Evolutionary conservation across 257 asterid genomes (phyloP).

Genomic region (Capsicum baccatum): DNA sequence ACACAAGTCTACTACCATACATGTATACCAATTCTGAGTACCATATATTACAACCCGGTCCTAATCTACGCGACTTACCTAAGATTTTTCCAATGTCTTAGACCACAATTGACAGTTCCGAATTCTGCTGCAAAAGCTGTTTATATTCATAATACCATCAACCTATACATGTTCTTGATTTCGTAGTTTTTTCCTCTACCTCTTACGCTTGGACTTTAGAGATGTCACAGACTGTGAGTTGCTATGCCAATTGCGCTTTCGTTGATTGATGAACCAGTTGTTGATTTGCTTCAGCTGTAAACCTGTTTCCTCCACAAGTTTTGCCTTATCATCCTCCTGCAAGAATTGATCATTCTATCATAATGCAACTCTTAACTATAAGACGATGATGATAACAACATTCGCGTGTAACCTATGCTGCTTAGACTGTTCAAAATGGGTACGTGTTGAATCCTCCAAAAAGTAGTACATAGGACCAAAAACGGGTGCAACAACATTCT

Average conservation of each 20-base stretch:
- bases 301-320: constrained; percentile 93
- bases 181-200: constrained; percentile 40
- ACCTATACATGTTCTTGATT: not conserved
- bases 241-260: constrained; percentile 96
- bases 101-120: not conserved
- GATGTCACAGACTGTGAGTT: constrained; percentile 78
- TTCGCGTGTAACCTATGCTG: not conserved
- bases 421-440: not conserved
- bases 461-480: not conserved
- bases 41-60: constrained; percentile 35
- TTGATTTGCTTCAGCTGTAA: constrained; percentile 94
- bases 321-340: constrained; percentile 98
- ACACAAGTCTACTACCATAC: constrained; percentile 34
- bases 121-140: not conserved
- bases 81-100: not conserved
- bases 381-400: not conserved
- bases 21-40: constrained; percentile 37
- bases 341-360: not conserved
- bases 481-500: not conserved
- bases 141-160: constrained; percentile 24
- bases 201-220: constrained; percentile 94
- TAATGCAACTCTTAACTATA: not conserved
- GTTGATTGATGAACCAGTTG: constrained; percentile 97
- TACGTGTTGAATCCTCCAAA: not conserved
- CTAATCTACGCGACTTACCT: not conserved